These are phyloP conservation scores for Pythium vanterpoolii DNA, from an alignment of 352 stramenopile species.

Conservation along the genomic window DNA sequence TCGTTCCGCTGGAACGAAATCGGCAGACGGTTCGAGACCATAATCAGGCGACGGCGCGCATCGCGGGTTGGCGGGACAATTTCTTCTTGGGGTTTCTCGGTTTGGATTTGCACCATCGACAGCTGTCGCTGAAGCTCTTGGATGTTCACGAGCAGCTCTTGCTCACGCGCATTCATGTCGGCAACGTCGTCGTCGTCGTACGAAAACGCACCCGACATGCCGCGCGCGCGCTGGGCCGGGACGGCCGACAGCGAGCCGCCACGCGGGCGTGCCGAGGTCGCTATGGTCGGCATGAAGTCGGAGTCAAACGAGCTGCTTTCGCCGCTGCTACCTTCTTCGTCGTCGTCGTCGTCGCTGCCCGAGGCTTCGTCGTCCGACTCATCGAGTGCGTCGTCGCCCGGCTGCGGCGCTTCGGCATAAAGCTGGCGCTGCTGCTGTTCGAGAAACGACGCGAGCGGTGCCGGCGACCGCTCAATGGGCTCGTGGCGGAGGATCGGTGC, in stretches of 20 bases:
- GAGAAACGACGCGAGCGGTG: slow-evolving; percentile 7
- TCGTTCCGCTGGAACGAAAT: slow-evolving; percentile 88
- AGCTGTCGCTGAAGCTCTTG: slow-evolving; percentile 89
- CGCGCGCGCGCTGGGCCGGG: slow-evolving; percentile 1
- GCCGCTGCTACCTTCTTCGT: slow-evolving; percentile 9
- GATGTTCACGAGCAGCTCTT: slow-evolving; percentile 89
- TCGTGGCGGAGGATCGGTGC: neutral
- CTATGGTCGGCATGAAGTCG: too few relatives aligned
- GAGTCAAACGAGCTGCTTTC: slow-evolving; percentile 24
- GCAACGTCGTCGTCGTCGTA: slow-evolving; percentile 61
- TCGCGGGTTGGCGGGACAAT: slow-evolving; percentile 59
- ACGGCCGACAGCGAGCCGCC: slow-evolving; percentile 2
- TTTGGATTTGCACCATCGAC: slow-evolving; percentile 83
- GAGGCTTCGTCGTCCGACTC: slow-evolving; percentile 1
- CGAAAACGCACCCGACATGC: slow-evolving; percentile 28
- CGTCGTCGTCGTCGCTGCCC: slow-evolving; percentile 7
- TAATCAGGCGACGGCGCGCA: slow-evolving; percentile 75
- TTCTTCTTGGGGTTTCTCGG: slow-evolving; percentile 72
- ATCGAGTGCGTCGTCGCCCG: slow-evolving; percentile 18
- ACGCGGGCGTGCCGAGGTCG: neutral
- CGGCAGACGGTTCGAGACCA: slow-evolving; percentile 90
- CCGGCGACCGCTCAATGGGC: neutral
- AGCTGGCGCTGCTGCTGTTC: slow-evolving; percentile 1
- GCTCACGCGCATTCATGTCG: slow-evolving; percentile 80
- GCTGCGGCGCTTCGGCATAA: slow-evolving; percentile 11